Evolutionary conservation across 129 eudicot species (phyloP).

Genomic region (Kitagawia praeruptora): DNA sequence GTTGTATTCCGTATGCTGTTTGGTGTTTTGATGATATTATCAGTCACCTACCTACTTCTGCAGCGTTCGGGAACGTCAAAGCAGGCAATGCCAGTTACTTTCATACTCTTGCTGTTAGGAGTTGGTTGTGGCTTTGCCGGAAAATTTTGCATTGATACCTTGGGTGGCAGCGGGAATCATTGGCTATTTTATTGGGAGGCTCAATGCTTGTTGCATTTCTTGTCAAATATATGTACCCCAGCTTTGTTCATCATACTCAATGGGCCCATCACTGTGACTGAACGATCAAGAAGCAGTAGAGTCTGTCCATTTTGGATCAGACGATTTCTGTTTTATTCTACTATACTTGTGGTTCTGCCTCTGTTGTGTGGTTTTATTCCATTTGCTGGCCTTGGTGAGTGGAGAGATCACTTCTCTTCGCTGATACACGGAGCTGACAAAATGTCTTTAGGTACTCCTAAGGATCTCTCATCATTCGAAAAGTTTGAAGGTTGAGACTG

Average conservation of each 20-base stretch:
- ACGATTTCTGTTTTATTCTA: constrained; percentile 32
- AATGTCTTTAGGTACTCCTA: background rate
- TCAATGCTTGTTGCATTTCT: constrained; percentile 60
- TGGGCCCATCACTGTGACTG: constrained; percentile 55
- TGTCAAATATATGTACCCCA: constrained; percentile 41
- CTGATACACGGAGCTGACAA: background rate
- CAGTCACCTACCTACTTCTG: constrained; percentile 44
- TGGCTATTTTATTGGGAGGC: constrained; percentile 79
- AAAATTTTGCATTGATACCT: constrained; percentile 65
- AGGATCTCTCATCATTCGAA: background rate
- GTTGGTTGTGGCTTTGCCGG: constrained; percentile 65
- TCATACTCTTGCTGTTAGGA: constrained; percentile 61
- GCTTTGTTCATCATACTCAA: constrained; percentile 39
- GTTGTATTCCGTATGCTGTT: constrained; percentile 61
- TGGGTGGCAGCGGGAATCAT: constrained; percentile 79
- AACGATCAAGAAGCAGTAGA: constrained; percentile 12
- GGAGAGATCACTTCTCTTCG: constrained; percentile 57
- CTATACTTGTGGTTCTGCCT: constrained; percentile 41
- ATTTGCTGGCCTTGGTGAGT: constrained; percentile 61
- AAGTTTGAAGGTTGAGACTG: background rate
- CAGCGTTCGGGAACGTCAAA: constrained; percentile 49
- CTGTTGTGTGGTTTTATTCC: constrained; percentile 64
- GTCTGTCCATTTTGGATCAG: constrained; percentile 49
- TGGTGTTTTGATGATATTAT: constrained; percentile 42
- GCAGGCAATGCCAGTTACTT: constrained; percentile 87